Conservation (phyloP, 495 filamentous ascomycete genomes). For the Lentithecium fluviatile region DNA sequence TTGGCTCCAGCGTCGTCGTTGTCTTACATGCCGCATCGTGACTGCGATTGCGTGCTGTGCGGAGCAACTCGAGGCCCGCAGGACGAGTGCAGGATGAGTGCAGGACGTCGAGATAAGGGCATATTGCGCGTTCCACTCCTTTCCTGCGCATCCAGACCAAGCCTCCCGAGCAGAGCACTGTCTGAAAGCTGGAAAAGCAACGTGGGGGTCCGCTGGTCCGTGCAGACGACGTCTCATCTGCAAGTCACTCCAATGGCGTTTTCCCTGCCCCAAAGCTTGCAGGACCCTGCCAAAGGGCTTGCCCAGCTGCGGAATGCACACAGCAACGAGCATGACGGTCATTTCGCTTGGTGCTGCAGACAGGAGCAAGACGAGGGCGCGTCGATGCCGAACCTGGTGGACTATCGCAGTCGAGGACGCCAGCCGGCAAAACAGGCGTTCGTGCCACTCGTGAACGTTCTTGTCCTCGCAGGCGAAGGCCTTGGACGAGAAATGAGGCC, state of each 20-base stretch:
- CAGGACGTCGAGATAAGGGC: slow-evolving; percentile 28
- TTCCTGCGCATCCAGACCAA: slow-evolving; percentile 10
- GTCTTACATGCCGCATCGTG: not conserved
- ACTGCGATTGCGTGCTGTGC: not conserved
- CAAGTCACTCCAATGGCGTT: slow-evolving; percentile 35
- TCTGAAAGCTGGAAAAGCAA: slow-evolving; percentile 1
- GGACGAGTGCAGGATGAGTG: slow-evolving; percentile 3
- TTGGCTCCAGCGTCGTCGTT: not conserved
- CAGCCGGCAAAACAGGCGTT: slow-evolving; percentile 26
- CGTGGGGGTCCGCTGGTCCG: slow-evolving; percentile 31
- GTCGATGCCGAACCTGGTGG: not conserved
- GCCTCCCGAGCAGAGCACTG: no score
- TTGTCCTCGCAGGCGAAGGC: not conserved
- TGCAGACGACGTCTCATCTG: slow-evolving; percentile 25
- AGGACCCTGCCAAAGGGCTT: slow-evolving; percentile 21
- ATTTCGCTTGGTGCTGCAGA: slow-evolving; percentile 15
- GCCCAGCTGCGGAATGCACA: slow-evolving; percentile 4
- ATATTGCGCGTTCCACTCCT: slow-evolving; percentile 10
- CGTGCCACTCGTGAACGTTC: slow-evolving; percentile 20
- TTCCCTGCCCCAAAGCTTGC: slow-evolving; percentile 19
- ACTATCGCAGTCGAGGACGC: slow-evolving; percentile 8
- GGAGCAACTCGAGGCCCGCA: no score
- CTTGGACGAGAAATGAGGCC: not conserved
- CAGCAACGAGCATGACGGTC: slow-evolving; percentile 10
- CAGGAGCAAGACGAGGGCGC: not conserved